Conservation (phyloP, 495 filamentous ascomycete species). For the Aspergillus asperescens region DNA sequence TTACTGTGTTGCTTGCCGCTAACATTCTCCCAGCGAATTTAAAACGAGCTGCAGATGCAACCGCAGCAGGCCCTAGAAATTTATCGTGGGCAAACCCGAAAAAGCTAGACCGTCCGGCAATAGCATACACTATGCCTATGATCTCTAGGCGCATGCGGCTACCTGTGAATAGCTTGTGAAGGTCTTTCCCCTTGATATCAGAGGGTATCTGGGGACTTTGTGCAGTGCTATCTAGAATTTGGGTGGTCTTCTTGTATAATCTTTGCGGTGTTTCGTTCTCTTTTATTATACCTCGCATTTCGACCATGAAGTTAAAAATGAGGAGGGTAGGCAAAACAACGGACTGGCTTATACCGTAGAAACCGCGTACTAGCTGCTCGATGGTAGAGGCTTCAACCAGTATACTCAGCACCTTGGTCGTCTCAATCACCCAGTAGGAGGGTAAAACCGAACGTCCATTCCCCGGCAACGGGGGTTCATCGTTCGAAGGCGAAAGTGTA, state of each 20-base stretch:
- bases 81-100: slow-evolving; percentile 21
- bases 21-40: slow-evolving; percentile 28
- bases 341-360: slow-evolving; percentile 23
- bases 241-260: slow-evolving; percentile 2
- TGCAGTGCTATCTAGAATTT: slow-evolving; percentile 26
- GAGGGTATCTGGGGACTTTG: slow-evolving; percentile 19
- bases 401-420: slow-evolving; percentile 16
- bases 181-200: slow-evolving; percentile 14
- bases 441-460: slow-evolving; percentile 10
- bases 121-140: slow-evolving; percentile 24
- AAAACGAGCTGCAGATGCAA: background rate
- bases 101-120: slow-evolving; percentile 26
- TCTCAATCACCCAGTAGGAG: slow-evolving; percentile 25
- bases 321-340: slow-evolving; percentile 24
- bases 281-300: slow-evolving; percentile 4
- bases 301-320: slow-evolving; percentile 19
- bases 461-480: background rate
- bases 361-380: slow-evolving; percentile 23
- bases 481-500: background rate
- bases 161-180: slow-evolving; percentile 26
- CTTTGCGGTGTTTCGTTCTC: background rate
- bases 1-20: slow-evolving; percentile 21
- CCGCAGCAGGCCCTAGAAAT: slow-evolving; percentile 1
- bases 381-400: slow-evolving; percentile 22
- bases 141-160: slow-evolving; percentile 27